These are phyloP conservation scores for Yamadazyma sp. DNA, from an alignment of 1,139 yeast genomes.

Conservation along the genomic window DNA sequence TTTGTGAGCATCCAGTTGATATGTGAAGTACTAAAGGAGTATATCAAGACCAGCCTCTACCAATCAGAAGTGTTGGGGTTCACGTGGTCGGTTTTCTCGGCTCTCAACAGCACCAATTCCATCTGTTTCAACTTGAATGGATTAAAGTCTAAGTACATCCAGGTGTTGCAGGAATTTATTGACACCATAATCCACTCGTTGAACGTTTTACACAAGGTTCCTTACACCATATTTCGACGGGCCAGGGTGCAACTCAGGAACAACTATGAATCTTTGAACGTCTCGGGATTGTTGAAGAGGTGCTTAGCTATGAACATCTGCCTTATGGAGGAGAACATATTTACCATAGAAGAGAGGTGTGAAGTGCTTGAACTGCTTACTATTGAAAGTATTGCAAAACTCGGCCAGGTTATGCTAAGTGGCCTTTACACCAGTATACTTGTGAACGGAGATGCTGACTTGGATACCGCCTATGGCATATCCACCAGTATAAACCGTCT, in stretches of 20 bases:
- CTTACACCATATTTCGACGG: slow-evolving; percentile 37
- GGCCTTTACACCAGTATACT: slow-evolving; percentile 39
- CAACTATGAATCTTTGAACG: slow-evolving; percentile 39
- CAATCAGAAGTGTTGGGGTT: slow-evolving; percentile 52
- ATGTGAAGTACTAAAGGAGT: slow-evolving; percentile 42
- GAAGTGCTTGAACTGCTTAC: slow-evolving; percentile 31
- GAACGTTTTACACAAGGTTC: slow-evolving; percentile 13
- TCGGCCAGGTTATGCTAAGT: slow-evolving; percentile 19
- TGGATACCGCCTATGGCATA: slow-evolving; percentile 12
- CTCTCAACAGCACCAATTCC: slow-evolving; percentile 50
- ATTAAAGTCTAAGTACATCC: slow-evolving; percentile 33
- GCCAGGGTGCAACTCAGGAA: slow-evolving; percentile 44
- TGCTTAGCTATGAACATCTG: slow-evolving; percentile 48
- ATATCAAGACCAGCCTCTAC: slow-evolving; percentile 43
- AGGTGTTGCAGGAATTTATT: slow-evolving; percentile 23
- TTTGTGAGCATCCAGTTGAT: slow-evolving; percentile 44
- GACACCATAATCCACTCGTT: slow-evolving; percentile 19
- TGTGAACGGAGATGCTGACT: slow-evolving; percentile 48
- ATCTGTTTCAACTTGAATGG: slow-evolving; percentile 53
- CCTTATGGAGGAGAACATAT: slow-evolving; percentile 53
- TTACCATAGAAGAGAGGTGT: slow-evolving; percentile 50
- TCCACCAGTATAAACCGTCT: slow-evolving; percentile 15
- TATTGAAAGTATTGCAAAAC: slow-evolving; percentile 20
- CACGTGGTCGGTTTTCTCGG: slow-evolving; percentile 54
- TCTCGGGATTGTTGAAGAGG: slow-evolving; percentile 39